A percentile compares a stretch with the other conserved stretches of the same genome.
These are phyloP conservation scores for Fonsecaea erecta DNA, from an alignment of 2,329 filamentous ascomycete genomes.

Conservation along the genomic window DNA sequence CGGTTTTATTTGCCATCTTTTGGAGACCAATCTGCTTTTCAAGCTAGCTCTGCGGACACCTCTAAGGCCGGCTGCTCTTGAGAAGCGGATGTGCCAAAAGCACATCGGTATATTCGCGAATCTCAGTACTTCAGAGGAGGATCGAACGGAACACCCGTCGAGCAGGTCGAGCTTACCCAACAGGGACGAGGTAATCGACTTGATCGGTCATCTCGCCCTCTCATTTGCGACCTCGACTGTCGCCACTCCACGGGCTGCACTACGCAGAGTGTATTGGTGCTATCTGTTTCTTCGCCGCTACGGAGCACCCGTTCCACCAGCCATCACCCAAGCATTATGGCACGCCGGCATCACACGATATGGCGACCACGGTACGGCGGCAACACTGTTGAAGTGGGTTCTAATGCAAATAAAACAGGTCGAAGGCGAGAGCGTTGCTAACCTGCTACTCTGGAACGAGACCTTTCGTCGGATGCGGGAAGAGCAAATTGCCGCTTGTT, in stretches of 20 bases:
- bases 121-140: background rate
- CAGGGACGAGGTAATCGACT: conserved; percentile 21
- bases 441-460: conserved; percentile 28
- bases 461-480: conserved; percentile 18
- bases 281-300: conserved; percentile 52
- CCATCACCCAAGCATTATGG: conserved; percentile 56
- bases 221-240: conserved; percentile 29
- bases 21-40: conserved; percentile 34
- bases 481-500: conserved; percentile 10
- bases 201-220: conserved; percentile 30
- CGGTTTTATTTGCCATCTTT: conserved; percentile 31
- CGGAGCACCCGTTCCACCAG: conserved; percentile 48
- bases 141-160: background rate
- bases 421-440: conserved; percentile 51
- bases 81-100: background rate
- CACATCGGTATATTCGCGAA: background rate
- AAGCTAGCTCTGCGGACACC: conserved; percentile 15
- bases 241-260: conserved; percentile 46
- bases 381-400: conserved; percentile 49
- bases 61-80: background rate
- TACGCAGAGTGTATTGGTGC: conserved; percentile 53
- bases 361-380: conserved; percentile 44
- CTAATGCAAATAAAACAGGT: conserved; percentile 48
- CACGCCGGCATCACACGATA: conserved; percentile 54
- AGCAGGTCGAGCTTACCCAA: background rate